phyloP scores from a whole-genome alignment of 139 green algal genomes.

The Mesotaenium endlicherianum region DNA sequence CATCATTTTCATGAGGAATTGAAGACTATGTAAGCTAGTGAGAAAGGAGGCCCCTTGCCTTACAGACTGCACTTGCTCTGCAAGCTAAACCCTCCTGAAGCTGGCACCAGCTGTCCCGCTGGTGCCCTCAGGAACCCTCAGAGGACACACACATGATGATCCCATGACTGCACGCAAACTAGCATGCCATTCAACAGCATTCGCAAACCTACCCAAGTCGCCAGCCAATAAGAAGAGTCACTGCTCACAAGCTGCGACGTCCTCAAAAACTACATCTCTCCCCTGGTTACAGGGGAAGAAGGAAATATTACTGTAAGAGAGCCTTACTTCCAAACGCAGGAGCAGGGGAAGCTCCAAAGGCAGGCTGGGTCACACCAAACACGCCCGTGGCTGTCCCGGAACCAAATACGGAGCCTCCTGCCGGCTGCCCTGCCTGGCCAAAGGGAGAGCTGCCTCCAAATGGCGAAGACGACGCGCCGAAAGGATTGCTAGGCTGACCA shows the following conservation, averaged over 20 bases:
- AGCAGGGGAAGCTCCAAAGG: slow-evolving; percentile 28
- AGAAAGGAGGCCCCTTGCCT: too few relatives aligned
- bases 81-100: too few relatives aligned
- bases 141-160: neutral
- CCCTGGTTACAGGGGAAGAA: neutral
- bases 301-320: neutral
- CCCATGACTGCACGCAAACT: neutral
- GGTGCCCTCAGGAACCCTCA: too few relatives aligned
- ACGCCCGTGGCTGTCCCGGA: neutral
- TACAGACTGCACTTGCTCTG: too few relatives aligned
- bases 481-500: neutral
- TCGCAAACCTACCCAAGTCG: neutral
- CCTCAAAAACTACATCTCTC: neutral
- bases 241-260: neutral
- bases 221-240: neutral
- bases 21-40: too few relatives aligned
- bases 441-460: slow-evolving; percentile 7
- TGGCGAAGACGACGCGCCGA: neutral
- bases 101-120: too few relatives aligned
- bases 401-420: neutral
- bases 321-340: slow-evolving; percentile 20
- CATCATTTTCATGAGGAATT: too few relatives aligned
- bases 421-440: neutral
- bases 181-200: neutral
- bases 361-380: slow-evolving; percentile 31